A percentile compares a stretch with the other conserved stretches of the same genome.
phyloP scores from a whole-genome alignment of 768 basidiomycete species.

The Russula olivacea region DNA sequence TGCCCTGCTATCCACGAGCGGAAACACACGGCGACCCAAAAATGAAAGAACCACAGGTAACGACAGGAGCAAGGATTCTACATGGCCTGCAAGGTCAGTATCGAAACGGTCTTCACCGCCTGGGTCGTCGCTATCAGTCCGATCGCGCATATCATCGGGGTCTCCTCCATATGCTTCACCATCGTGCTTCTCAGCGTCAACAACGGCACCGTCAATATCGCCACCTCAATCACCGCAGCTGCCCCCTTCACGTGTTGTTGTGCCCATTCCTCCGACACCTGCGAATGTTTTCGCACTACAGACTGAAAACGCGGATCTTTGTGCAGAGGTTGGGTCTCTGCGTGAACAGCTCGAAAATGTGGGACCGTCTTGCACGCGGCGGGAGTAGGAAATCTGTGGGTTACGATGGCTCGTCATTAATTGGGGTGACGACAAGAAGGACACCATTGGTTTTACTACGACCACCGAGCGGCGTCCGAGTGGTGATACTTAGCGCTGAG shows the following conservation, averaged over 20 bases:
- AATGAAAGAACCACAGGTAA: not conserved
- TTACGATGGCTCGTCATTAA: slow-evolving; percentile 59
- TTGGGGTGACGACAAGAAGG: slow-evolving; percentile 26
- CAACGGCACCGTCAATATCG: not conserved
- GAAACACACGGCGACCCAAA: slow-evolving; percentile 5
- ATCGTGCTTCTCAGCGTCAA: slow-evolving; percentile 22
- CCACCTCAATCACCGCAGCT: not conserved
- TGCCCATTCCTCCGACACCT: slow-evolving; percentile 13
- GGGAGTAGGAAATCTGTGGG: slow-evolving; percentile 62
- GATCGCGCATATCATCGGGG: slow-evolving; percentile 7
- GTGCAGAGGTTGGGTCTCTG: slow-evolving; percentile 45
- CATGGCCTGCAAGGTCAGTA: slow-evolving; percentile 10
- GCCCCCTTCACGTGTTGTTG: slow-evolving; percentile 13
- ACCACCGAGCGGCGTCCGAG: slow-evolving; percentile 16
- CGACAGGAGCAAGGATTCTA: slow-evolving; percentile 17
- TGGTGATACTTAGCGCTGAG: slow-evolving; percentile 13
- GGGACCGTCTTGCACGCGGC: slow-evolving; percentile 53
- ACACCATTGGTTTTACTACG: slow-evolving; percentile 5
- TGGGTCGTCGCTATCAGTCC: slow-evolving; percentile 12
- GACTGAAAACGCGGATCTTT: slow-evolving; percentile 19
- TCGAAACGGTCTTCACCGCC: slow-evolving; percentile 20
- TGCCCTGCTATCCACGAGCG: not conserved
- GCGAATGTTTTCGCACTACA: slow-evolving; percentile 19
- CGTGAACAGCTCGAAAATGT: slow-evolving; percentile 47
- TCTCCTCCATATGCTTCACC: slow-evolving; percentile 20